phyloP scores from a whole-genome alignment of 345 rosid genomes.

The Jatropha curcas region DNA sequence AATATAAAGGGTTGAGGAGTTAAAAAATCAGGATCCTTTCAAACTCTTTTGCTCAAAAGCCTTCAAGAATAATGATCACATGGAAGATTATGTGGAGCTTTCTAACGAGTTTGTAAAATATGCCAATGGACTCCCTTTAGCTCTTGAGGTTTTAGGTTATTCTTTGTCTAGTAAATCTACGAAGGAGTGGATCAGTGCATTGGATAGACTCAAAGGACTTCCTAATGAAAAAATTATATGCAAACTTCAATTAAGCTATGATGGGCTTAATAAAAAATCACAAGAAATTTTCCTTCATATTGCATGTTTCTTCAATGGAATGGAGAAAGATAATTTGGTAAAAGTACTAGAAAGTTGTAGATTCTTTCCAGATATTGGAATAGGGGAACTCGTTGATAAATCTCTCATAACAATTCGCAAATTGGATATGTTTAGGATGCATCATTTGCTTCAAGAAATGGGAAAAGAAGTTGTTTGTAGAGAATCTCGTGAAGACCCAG shows the following conservation, averaged over 20 bases:
- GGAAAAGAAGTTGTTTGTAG: slow-evolving; percentile 26
- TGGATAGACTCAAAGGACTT: not conserved
- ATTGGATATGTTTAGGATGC: slow-evolving; percentile 26
- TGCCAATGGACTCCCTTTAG: slow-evolving; percentile 5
- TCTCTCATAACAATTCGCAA: slow-evolving; percentile 17
- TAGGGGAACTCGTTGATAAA: not conserved
- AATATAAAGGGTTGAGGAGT: not conserved
- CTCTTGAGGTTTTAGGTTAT: not conserved
- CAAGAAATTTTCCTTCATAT: too few species aligned
- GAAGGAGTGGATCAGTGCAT: not conserved
- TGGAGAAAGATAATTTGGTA: too few species aligned
- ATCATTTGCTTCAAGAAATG: slow-evolving; percentile 31
- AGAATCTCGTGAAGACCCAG: not conserved
- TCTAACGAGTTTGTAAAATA: not conserved
- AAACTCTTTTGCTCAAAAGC: not conserved
- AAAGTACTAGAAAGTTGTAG: too few species aligned
- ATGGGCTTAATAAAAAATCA: not conserved
- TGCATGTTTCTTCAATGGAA: too few species aligned
- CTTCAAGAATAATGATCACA: not conserved
- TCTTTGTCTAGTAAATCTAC: not conserved
- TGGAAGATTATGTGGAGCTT: not conserved
- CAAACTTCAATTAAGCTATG: not conserved
- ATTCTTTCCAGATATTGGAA: too few species aligned
- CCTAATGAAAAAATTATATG: not conserved
- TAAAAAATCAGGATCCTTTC: not conserved